Percentiles rank a stretch among this genome's conserved stretches.
These are phyloP conservation scores for Elaeis guineensis DNA, from an alignment of 176 grass and related monocot species.

Conservation along the genomic window DNA sequence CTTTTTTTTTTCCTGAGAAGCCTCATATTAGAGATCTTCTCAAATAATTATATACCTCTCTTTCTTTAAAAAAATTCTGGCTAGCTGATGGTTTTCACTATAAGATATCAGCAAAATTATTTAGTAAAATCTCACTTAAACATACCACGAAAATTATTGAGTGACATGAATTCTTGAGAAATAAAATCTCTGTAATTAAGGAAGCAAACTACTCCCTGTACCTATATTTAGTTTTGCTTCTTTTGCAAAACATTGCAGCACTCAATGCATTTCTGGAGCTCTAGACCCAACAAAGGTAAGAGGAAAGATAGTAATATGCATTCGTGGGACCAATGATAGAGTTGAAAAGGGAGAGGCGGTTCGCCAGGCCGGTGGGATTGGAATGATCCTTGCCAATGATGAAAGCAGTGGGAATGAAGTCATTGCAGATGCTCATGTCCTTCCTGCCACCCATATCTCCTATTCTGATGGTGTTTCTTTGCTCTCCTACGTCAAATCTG, in stretches of 20 bases:
- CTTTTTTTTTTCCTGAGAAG: too few species aligned
- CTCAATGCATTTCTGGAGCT: slow-evolving; percentile 36
- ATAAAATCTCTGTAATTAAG: too few species aligned
- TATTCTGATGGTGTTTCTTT: slow-evolving; percentile 41
- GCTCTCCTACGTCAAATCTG: slow-evolving; percentile 28
- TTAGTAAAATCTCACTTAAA: too few species aligned
- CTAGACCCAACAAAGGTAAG: slow-evolving; percentile 38
- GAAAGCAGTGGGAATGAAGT: slow-evolving; percentile 66
- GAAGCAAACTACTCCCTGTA: neutral
- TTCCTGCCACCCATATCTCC: slow-evolving; percentile 78
- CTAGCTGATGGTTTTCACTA: too few species aligned
- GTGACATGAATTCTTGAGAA: too few species aligned
- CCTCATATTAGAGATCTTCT: too few species aligned
- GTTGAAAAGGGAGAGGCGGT: slow-evolving; percentile 77
- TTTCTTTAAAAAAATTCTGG: too few species aligned
- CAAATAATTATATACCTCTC: too few species aligned
- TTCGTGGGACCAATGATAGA: slow-evolving; percentile 48
- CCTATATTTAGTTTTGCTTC: neutral
- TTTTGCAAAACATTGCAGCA: slow-evolving; percentile 24
- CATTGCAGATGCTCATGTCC: slow-evolving; percentile 80
- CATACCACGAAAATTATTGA: neutral
- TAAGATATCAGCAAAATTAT: neutral
- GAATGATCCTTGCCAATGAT: slow-evolving; percentile 58
- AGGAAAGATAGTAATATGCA: slow-evolving; percentile 80
- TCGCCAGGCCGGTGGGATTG: slow-evolving; percentile 39